phyloP scores from a whole-genome alignment of 2,329 filamentous ascomycete genomes.

The Akanthomyces dipterigenus region DNA sequence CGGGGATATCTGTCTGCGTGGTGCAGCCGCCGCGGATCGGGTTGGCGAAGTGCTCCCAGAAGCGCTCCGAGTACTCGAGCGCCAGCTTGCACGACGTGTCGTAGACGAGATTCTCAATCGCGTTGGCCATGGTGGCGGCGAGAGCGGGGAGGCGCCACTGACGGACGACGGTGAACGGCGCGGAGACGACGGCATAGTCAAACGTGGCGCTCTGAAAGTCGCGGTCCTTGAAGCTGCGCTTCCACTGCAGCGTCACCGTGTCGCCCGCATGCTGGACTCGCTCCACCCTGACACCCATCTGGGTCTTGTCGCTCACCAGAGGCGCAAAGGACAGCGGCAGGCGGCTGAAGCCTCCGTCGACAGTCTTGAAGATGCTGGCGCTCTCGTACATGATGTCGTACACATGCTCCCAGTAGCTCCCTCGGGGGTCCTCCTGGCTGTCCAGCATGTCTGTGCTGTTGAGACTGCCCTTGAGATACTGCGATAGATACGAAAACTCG shows the following conservation, averaged over 20 bases:
- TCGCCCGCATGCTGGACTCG: conserved; percentile 46
- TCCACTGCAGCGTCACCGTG: conserved; percentile 54
- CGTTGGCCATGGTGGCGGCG: conserved; percentile 36
- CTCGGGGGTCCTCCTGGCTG: conserved; percentile 26
- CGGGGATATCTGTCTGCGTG: conserved; percentile 48
- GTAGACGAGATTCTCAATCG: conserved; percentile 42
- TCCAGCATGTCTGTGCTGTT: conserved; percentile 45
- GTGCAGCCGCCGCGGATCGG: conserved; percentile 60
- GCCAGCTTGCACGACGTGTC: conserved; percentile 49
- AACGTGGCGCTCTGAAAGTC: conserved; percentile 43
- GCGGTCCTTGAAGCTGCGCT: conserved; percentile 32
- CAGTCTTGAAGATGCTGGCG: conserved; percentile 49
- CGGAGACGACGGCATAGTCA: conserved; percentile 61
- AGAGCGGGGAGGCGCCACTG: conserved; percentile 54
- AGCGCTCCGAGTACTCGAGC: conserved; percentile 60
- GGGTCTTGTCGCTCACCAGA: conserved; percentile 49
- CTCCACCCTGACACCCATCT: conserved; percentile 50
- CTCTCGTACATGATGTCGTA: conserved; percentile 12
- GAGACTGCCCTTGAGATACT: conserved; percentile 46
- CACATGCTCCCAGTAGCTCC: conserved; percentile 40
- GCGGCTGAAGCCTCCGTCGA: conserved; percentile 49
- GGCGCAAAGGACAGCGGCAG: conserved; percentile 58
- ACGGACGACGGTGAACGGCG: conserved; percentile 58
- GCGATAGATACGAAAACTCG: conserved; percentile 55
- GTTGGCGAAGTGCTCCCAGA: conserved; percentile 45